A percentile compares a stretch with the other conserved stretches of the same genome.
phyloP scores from a whole-genome alignment of 331 rosid genomes.

The Acacia concinna region DNA sequence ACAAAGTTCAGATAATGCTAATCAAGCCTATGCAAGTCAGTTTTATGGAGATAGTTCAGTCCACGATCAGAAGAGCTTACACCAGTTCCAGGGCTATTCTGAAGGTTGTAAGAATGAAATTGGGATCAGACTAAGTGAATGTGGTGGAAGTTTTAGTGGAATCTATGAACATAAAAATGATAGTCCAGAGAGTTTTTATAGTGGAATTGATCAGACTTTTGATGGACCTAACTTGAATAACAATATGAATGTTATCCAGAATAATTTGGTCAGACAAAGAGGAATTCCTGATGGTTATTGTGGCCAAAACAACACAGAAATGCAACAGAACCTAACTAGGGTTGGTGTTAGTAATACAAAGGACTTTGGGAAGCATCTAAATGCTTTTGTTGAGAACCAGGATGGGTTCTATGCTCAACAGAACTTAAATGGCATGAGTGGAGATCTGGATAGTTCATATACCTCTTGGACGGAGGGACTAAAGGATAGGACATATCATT shows the following conservation, averaged over 20 bases:
- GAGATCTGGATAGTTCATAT: constrained; percentile 15
- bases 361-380: constrained; percentile 24
- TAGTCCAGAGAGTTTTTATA: not conserved
- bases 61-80: not conserved
- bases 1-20: constrained; percentile 18
- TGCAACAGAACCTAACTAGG: constrained; percentile 21
- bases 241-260: not conserved
- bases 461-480: not conserved
- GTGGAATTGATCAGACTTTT: not conserved
- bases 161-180: constrained; percentile 6
- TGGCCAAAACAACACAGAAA: not conserved
- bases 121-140: not conserved
- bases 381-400: constrained; percentile 16
- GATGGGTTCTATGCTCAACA: not conserved
- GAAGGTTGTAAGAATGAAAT: constrained; percentile 15
- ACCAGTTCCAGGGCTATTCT: not conserved
- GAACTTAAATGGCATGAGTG: constrained; percentile 9
- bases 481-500: constrained; percentile 28
- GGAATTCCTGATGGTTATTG: not conserved
- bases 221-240: not conserved
- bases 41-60: not conserved
- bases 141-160: constrained; percentile 21
- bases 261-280: not conserved
- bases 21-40: constrained; percentile 12
- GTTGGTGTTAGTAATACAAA: constrained; percentile 20